Base-by-base conservation (phyloP, 345 rosid species). In the Excoecaria cochinchinensis region DNA sequence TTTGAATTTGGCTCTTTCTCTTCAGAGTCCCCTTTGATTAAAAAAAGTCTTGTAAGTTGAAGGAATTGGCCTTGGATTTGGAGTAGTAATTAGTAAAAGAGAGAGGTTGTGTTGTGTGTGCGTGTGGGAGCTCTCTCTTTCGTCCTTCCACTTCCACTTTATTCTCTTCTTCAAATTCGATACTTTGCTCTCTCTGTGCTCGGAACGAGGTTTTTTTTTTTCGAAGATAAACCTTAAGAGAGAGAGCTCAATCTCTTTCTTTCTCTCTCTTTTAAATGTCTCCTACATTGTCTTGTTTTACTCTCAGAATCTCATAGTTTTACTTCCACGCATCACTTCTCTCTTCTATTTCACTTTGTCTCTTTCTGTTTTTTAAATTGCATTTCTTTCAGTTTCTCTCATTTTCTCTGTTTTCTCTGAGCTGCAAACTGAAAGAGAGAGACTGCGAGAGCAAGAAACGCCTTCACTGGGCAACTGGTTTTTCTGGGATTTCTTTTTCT, bases 221-320 rank as follows among this genome's bases (percentile, higher is more conserved):
- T 62, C 11, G 15, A 17, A 22, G 12, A 3, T 7, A 0, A 24
- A 60, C 55, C 69, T 42, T 52, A 48, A 70, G 44, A 19, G 46
- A 76, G 63, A 38, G 67, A 63, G 46, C 56, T 44, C 8, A 6
- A 44, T 42, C 21, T 70, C 83, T 69, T 78, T 76, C 24, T 63
- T 67, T 67, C 82, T 74, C 74, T 77, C 74, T 68, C 36, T 72
- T 16, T 71, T 56, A 56, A 59, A 38, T 69, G 48, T 80, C 70
- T 48, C 48, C 71, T 82, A 72, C 90, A 89, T 87, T 90, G 93
- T 87, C 90, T 82, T 83, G 81, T 88, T 84, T 65, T 76, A 61
- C 79, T 61, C 82, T 61, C 80, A 74, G 76, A 86, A 82, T 86
- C 88, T 83, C 85, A 64, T 72, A 70, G 48, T 79, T 73, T 79